Base-by-base conservation (phyloP, 2,329 filamentous ascomycete genomes). In the Ascochyta fabae region DNA sequence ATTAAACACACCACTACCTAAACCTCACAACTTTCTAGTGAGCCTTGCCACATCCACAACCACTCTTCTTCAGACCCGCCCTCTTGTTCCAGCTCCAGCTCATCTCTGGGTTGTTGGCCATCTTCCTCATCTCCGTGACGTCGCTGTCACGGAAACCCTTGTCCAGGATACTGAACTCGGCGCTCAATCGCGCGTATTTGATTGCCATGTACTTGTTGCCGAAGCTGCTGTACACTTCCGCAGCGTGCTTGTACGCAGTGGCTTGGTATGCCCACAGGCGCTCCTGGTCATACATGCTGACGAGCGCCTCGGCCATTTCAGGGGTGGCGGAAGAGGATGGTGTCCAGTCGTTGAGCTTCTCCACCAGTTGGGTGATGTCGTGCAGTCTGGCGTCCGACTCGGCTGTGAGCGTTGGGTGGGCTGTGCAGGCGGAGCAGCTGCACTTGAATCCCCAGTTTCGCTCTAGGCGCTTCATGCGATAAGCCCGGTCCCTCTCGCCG, bases 381-480 rank as follows among this genome's bases (percentile, higher is more conserved):
- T 61, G 47, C 5, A 79, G 60, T 6, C 72, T 61, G 3, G 61
- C 54, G 50, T 80, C 78, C 10, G 73, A 77, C 33, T 72, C 68
- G 0, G 56, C 42, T 0, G 50, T 49, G 0, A 74, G 56, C 0
- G 44, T 31, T 2, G 68, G 61, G 8, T 75, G 65, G 6, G 75
- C 67, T 6, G 68, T 67, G 52, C 78, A 80, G 9, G 71, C 61
- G 4, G 69, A 61, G 60, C 78, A 80, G 3, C 52, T 50, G 60
- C 78, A 80, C 8, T 70, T 64, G 52, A 80, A 80, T 0, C 77
- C 77, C 69, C 77, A 77, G 27, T 73, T 74, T 8, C 39, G 47
- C 46, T 70, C 64, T 4, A 77, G 62, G 16, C 71, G 62, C 1
- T 49, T 55, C 60, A 75, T 68, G 27, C 78, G 71, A 19, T 63